Evolutionary conservation across 2,329 filamentous ascomycete genomes (phyloP), one percentile per base, ranked within the genome.

Genomic region (Diplodia intermedia): DNA sequence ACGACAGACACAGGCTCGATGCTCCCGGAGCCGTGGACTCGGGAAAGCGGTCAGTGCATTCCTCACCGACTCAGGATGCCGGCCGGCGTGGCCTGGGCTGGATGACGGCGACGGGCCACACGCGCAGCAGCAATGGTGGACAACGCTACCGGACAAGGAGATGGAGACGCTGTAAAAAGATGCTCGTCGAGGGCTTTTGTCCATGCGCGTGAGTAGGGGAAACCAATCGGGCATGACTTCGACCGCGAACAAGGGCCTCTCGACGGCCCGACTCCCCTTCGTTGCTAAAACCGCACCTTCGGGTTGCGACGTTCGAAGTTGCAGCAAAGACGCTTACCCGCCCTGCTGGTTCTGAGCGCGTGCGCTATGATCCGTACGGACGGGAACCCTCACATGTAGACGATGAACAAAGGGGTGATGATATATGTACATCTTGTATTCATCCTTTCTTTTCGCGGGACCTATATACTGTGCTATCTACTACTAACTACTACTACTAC

Each of bases 271-370:
- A 43, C 40, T 43, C 40, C 15, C 14, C 14, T 18, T 43, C 40
- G 40, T 43, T 43, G 40, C 40, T 43, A 43, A 43, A 43, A 43
- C 40, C 40, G 40, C 40, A 43, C 18, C 40, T 43, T 43, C 40
- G 40, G 57, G 57, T 36, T 52, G 43, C 57, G 57, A 62, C 57
- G 57, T 62, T 62, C 57, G 57, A 62, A 36, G 57, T 62, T 62
- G 57, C 4, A 14, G 31, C 20, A 36, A 33, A 2, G 26, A 15
- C 3, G 57, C 23, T 52, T 20, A 43, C 36, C 38, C 55, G 33
- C 31, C 52, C 14, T 7, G 26, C 26, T 31, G 52, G 52, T 31
- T 56, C 54, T 36, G 33, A 26, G 26, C 20, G 57, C 36, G 40
- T 43, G 12, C 52, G 57, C 36, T 40, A 43, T 20, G 33, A 20